Percentiles rank a stretch among this genome's conserved stretches.
Conservation (phyloP, 345 rosid genomes). For the Populus davidiana region DNA sequence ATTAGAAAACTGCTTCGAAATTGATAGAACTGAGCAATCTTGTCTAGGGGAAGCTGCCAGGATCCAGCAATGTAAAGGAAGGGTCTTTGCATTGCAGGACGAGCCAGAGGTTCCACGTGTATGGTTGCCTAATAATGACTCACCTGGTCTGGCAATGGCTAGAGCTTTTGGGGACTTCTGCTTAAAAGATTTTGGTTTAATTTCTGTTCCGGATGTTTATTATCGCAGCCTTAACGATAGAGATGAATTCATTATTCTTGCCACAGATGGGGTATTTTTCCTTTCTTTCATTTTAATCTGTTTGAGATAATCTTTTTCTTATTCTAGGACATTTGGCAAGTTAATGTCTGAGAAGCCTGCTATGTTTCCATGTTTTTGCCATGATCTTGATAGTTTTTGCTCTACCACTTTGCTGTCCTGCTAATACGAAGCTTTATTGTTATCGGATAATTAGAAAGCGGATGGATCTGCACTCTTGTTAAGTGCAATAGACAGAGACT, state of each 20-base stretch:
- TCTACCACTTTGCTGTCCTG: neutral
- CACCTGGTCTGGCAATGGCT: conserved; percentile 99
- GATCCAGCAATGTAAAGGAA: conserved; percentile 85
- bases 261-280: conserved; percentile 82
- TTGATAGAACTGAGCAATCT: neutral
- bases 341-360: neutral
- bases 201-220: conserved; percentile 79
- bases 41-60: conserved; percentile 84
- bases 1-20: conserved; percentile 7
- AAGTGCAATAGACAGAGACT: neutral
- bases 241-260: conserved; percentile 84
- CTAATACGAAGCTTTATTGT: neutral
- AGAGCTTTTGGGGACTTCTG: conserved; percentile 99
- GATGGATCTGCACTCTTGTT: neutral
- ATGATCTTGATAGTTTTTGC: neutral
- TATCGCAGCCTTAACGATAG: conserved; percentile 57
- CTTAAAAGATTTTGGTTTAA: conserved; percentile 93
- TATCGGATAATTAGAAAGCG: too few species aligned
- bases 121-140: conserved; percentile 91
- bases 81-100: conserved; percentile 95
- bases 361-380: neutral
- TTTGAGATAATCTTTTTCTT: neutral
- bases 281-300: neutral
- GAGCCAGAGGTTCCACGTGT: conserved; percentile 99
- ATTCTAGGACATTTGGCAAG: too few species aligned